Percentiles rank a stretch among this genome's conserved stretches.
Evolutionary conservation across 31 red algal species (phyloP).

Genomic region (Porphyra umbilicalis): DNA sequence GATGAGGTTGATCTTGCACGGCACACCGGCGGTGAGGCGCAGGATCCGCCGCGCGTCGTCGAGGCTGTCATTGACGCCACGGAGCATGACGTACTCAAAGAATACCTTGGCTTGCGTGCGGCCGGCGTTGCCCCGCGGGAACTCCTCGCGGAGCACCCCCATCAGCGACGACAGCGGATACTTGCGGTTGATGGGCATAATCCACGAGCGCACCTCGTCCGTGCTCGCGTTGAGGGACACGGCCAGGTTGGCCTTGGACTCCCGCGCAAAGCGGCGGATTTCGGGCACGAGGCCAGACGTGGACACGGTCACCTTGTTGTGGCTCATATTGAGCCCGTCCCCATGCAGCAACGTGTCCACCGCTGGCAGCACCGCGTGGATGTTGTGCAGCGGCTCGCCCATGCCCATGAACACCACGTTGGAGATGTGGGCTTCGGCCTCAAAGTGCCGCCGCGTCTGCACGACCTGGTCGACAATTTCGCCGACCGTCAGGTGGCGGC

Average conservation of each 20-base stretch:
- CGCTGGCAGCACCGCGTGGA: slow-evolving; percentile 67
- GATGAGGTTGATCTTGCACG: slow-evolving; percentile 96
- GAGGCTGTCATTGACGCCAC: slow-evolving; percentile 79
- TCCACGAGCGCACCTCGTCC: slow-evolving; percentile 68
- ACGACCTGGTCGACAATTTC: slow-evolving; percentile 96
- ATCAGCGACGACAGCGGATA: slow-evolving; percentile 65
- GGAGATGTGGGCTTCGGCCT: slow-evolving; percentile 36
- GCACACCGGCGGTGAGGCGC: slow-evolving; percentile 46
- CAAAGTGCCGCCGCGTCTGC: slow-evolving; percentile 45
- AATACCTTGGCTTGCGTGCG: slow-evolving; percentile 54
- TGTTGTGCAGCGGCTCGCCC: slow-evolving; percentile 84
- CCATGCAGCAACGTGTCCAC: slow-evolving; percentile 52
- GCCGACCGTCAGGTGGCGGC: slow-evolving; percentile 36
- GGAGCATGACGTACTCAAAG: slow-evolving; percentile 89
- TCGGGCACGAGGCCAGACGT: slow-evolving; percentile 87
- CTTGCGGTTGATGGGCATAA: slow-evolving; percentile 98
- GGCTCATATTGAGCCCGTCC: slow-evolving; percentile 57
- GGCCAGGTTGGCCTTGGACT: slow-evolving; percentile 63
- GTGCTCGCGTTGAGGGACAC: slow-evolving; percentile 89
- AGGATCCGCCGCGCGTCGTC: slow-evolving; percentile 70
- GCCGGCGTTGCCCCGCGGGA: slow-evolving; percentile 22
- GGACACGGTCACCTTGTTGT: slow-evolving; percentile 90
- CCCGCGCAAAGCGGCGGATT: slow-evolving; percentile 54
- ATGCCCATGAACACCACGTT: slow-evolving; percentile 95
- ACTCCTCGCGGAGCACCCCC: slow-evolving; percentile 56